A percentile compares a stretch with the other conserved stretches of the same genome.
Evolutionary conservation across 306 rosid species (phyloP).

Genomic region (Senna siamea): DNA sequence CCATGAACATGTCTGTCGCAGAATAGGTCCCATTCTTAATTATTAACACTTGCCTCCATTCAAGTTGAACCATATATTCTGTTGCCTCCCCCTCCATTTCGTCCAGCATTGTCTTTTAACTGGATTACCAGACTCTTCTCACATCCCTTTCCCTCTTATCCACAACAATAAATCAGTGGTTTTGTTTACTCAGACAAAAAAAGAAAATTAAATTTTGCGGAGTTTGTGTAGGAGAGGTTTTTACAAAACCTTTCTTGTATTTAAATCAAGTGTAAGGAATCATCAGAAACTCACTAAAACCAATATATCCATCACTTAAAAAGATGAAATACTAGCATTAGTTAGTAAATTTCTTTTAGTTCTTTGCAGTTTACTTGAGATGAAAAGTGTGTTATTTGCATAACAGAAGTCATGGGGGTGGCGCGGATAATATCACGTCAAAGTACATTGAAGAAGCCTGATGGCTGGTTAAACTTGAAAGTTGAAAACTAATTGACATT

Average conservation of each 20-base stretch:
- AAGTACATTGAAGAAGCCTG: not conserved
- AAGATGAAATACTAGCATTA: not conserved
- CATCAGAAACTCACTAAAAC: not conserved
- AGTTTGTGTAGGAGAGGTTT: not conserved
- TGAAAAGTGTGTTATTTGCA: no score
- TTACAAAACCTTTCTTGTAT: not conserved
- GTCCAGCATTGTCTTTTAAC: constrained; percentile 10
- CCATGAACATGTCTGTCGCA: constrained; percentile 36
- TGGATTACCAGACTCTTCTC: not conserved
- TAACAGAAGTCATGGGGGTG: not conserved
- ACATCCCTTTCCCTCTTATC: constrained; percentile 11
- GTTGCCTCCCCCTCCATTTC: constrained; percentile 20
- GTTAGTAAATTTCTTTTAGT: not conserved
- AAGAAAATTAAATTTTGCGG: not conserved
- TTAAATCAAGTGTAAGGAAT: not conserved
- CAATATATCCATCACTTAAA: not conserved
- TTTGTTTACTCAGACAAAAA: not conserved
- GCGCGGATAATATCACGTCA: not conserved
- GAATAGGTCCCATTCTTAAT: constrained; percentile 43
- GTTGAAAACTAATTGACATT: constrained; percentile 48
- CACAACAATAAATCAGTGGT: not conserved
- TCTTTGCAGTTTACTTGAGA: no score
- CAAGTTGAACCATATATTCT: constrained; percentile 40
- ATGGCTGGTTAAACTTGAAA: constrained; percentile 15
- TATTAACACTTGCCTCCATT: constrained; percentile 33